Evolutionary conservation across 2,329 filamentous ascomycete species (phyloP).

Genomic region (Neonectria coccinea): DNA sequence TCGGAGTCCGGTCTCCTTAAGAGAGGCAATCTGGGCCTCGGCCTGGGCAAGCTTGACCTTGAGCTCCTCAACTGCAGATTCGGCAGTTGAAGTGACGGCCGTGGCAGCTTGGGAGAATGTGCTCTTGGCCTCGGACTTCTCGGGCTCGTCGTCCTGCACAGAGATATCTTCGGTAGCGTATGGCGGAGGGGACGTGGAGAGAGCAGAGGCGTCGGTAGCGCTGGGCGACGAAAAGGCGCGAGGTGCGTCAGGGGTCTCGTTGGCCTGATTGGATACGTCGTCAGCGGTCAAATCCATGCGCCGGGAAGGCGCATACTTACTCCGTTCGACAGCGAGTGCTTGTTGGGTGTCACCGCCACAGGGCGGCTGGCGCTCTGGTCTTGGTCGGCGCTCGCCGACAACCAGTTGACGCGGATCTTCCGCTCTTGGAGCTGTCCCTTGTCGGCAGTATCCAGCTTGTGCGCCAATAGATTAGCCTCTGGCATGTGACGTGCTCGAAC

Average conservation of each 20-base stretch:
- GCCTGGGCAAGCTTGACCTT: constrained; percentile 80
- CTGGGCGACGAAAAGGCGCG: constrained; percentile 60
- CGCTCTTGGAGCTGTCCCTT: constrained; percentile 88
- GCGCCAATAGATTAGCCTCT: constrained; percentile 21
- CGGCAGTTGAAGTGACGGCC: constrained; percentile 59
- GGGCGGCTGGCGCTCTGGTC: constrained; percentile 43
- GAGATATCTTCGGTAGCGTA: constrained; percentile 51
- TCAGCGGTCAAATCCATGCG: constrained; percentile 25
- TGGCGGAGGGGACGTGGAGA: constrained; percentile 49
- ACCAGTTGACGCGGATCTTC: constrained; percentile 94
- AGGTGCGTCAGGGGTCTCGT: constrained; percentile 59
- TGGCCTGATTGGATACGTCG: constrained; percentile 42
- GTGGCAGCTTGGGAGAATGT: constrained; percentile 56
- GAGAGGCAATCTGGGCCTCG: constrained; percentile 75
- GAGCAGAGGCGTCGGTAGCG: constrained; percentile 49
- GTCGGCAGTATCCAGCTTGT: constrained; percentile 81
- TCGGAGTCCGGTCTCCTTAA: constrained; percentile 80
- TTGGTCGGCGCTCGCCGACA: constrained; percentile 68
- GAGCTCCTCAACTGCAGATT: constrained; percentile 67
- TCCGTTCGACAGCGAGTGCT: constrained; percentile 53
- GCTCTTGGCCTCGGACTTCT: constrained; percentile 47
- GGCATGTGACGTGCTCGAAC: background rate
- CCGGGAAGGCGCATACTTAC: constrained; percentile 49
- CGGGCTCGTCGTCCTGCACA: constrained; percentile 46
- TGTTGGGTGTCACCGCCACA: constrained; percentile 55